phyloP scores from a whole-genome alignment of 768 basidiomycete species.

The Gyrodon lividus region DNA sequence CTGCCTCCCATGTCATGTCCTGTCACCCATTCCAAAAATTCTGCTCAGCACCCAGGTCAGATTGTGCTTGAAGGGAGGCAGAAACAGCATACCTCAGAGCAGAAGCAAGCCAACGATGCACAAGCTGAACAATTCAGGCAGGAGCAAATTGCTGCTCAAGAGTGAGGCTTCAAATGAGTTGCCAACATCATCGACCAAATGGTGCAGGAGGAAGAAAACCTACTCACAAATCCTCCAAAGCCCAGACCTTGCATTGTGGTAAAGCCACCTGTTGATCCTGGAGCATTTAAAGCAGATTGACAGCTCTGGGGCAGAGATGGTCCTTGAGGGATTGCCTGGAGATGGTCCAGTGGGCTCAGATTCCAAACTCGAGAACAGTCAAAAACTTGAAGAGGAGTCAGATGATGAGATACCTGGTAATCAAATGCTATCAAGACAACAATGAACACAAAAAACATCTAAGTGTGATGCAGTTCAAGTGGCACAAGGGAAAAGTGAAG shows the following conservation, averaged over 20 bases:
- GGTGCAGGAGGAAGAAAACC: not conserved
- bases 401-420: too few species aligned
- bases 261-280: not conserved
- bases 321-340: too few species aligned
- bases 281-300: too few species aligned
- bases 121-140: not conserved
- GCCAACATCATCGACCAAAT: not conserved
- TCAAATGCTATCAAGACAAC: too few species aligned
- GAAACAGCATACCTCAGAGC: not conserved
- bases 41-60: not conserved
- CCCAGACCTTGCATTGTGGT: not conserved
- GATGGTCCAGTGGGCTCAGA: too few species aligned
- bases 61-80: not conserved
- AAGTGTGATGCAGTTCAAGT: too few species aligned
- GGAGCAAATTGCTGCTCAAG: not conserved
- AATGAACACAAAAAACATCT: too few species aligned
- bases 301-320: too few species aligned
- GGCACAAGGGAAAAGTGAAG: too few species aligned
- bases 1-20: not conserved
- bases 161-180: not conserved
- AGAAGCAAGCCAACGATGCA: conserved; percentile 1
- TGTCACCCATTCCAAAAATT: not conserved
- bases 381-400: too few species aligned
- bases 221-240: not conserved
- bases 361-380: too few species aligned